A percentile compares a stretch with the other conserved stretches of the same genome.
Evolutionary conservation across 108 stramenopile species (phyloP).

Genomic region (Pseudonitzschia multiseries): DNA sequence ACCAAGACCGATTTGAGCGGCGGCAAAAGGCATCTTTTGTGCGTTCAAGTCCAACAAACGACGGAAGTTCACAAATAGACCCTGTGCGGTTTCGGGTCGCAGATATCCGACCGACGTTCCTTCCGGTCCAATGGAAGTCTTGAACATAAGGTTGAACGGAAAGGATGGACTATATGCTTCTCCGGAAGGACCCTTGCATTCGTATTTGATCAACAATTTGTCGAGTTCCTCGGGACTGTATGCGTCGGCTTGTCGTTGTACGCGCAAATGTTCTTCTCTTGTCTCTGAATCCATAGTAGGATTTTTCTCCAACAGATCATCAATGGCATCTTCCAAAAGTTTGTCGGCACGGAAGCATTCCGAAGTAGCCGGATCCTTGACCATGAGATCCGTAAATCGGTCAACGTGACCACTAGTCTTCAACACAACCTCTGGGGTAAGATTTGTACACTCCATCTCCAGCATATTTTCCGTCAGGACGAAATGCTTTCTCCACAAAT

Average conservation of each 20-base stretch:
- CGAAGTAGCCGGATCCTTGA: conserved; percentile 84
- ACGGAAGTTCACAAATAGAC: conserved; percentile 98
- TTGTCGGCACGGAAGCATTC: conserved; percentile 98
- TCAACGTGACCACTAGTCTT: conserved; percentile 99
- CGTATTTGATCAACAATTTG: conserved; percentile 82
- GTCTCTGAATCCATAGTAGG: conserved; percentile 83
- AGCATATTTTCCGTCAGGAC: conserved; percentile 97
- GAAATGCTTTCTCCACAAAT: conserved; percentile 97
- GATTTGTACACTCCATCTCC: conserved; percentile 99
- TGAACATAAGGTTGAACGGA: conserved; percentile 99
- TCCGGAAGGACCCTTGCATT: conserved; percentile 85
- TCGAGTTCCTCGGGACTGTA: conserved; percentile 94
- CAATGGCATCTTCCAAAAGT: conserved; percentile 98
- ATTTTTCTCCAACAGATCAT: conserved; percentile 84
- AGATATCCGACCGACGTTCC: conserved; percentile 96
- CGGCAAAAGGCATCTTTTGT: conserved; percentile 98
- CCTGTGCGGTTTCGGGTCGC: conserved; percentile 99
- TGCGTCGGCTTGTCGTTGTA: conserved; percentile 98
- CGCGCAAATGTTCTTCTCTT: conserved; percentile 83
- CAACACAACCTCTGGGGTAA: conserved; percentile 95
- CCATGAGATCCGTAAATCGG: conserved; percentile 99
- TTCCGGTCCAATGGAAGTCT: conserved; percentile 99
- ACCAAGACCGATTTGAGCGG: conserved; percentile 97
- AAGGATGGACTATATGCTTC: conserved; percentile 91
- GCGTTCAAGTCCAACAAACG: conserved; percentile 96